Evolutionary conservation across 495 filamentous ascomycete species (phyloP), one percentile per base, ranked within the genome.

Genomic region (Annulohypoxylon bovei): DNA sequence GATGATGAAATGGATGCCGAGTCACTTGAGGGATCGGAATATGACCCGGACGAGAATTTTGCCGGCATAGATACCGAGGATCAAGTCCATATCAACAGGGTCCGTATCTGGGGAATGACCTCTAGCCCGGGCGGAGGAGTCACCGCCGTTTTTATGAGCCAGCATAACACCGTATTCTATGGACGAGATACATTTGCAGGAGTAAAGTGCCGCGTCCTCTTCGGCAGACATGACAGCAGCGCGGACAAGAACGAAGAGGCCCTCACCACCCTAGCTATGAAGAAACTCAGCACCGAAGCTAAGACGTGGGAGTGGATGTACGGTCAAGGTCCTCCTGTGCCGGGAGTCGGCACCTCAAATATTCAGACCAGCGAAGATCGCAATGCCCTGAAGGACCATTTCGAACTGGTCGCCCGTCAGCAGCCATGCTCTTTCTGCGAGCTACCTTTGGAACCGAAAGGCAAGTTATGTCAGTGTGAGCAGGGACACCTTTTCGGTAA

Each of bases 251-350:
- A 23, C 65, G 32, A 64, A 25, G 63, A 62, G 25, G 20, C 25
- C 3, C 30, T 60, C n/a, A 28, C 55, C 2, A 23, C 42, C 20
- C 23, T 44, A 27, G 40, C 37, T 1, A 52, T 40, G 39, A 67
- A 69, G 57, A 61, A 72, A n/a, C 68, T 80, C 8, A 83, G 80
- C 14, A 83, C 81, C 7, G 83, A 85, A 62, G 81, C 75, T 0
- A 68, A 62, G 9, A 71, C 80, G 54, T 82, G 82, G 70, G 82
- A 84, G 46, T 81, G 79, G 75, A 81, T 85, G 76, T 85, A 85
- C 65, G 83, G 81, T 49, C 76, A 73, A 16, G 83, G 79, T 6
- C 79, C 78, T 1, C 73, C 76, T 1, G 81, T 85, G 4, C 73
- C 78, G 0, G 81, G 81, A 35, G 70, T 79, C 8, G 57, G 54